These are phyloP conservation scores for Polygonum maritimum DNA, from an alignment of 148 eudicot genomes.

Conservation along the genomic window DNA sequence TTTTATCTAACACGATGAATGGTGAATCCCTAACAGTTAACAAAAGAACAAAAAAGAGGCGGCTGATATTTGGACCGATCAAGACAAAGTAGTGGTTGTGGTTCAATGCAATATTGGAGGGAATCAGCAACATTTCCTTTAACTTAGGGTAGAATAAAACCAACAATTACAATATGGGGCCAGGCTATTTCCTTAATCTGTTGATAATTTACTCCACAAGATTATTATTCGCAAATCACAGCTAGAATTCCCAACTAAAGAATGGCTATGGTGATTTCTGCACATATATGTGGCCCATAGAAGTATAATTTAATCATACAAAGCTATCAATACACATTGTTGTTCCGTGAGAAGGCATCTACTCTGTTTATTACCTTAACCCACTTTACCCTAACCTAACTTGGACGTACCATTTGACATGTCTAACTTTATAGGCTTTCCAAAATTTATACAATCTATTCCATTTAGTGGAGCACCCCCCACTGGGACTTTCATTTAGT, in stretches of 20 bases:
- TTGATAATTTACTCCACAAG: neutral
- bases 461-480: no score
- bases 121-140: neutral
- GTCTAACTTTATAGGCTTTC: no score
- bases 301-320: neutral
- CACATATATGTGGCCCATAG: neutral
- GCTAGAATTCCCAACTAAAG: neutral
- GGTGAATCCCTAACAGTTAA: neutral
- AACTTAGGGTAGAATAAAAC: neutral
- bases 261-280: neutral
- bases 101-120: neutral
- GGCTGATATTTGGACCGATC: neutral
- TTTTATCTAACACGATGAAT: neutral
- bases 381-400: no score
- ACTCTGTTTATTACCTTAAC: no score
- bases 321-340: no score
- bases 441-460: no score
- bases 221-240: neutral
- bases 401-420: no score
- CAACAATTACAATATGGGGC: neutral
- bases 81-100: neutral
- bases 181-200: neutral
- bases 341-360: no score
- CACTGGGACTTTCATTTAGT: no score
- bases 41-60: neutral